Evolutionary conservation across 78 protist genomes (phyloP), one percentile per base, ranked within the genome.

Genomic region (Planoprotostelium fungivorum): DNA sequence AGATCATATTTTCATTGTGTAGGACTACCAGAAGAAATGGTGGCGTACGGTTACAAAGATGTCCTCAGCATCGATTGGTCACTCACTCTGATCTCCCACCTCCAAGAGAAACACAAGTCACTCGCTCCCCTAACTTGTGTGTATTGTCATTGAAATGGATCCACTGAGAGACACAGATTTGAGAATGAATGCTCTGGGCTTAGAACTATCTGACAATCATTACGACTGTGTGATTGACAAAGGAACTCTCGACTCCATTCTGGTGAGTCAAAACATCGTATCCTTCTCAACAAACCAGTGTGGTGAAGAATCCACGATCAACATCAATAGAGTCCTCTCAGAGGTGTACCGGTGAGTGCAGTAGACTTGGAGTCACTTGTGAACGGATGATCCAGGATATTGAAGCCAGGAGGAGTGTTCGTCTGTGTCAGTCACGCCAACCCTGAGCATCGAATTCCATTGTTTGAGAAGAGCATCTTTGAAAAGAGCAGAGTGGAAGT

Each of bases 211-310:
- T 25, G 73, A 51, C 16, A 51, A 51, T 51, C 73, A 51, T 51
- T 51, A 51, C 73, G 73, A 51, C 73, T 51, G 73, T 51, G 73
- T 51, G 73, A 51, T 51, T 51, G 73, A 51, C 73, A 51, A 51
- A 16, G 73, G 73, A 51, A 51, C 73, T 16, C 5, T 51, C 5
- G 73, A 51, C 16, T 5, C 73, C 5, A 51, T 51, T 51, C 16
- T 51, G 73, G 73, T 51, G 73, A 51, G 73, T 51, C 73, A 51
- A 5, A 51, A 16, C 16, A 51, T 51, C 73, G 5, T 51, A 51
- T 16, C 16, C 73, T 51, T n/a, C 31, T 25, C 73, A 51, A 51
- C 73, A 25, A 25, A 25, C 73, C 73, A 51, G 73, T 51, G 73
- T 51, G 73, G 73, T 16, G 73, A 51, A 51, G 73, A 51, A 25